These are phyloP conservation scores for Begonia peltatifolia DNA, from an alignment of 306 rosid genomes.

Conservation along the genomic window DNA sequence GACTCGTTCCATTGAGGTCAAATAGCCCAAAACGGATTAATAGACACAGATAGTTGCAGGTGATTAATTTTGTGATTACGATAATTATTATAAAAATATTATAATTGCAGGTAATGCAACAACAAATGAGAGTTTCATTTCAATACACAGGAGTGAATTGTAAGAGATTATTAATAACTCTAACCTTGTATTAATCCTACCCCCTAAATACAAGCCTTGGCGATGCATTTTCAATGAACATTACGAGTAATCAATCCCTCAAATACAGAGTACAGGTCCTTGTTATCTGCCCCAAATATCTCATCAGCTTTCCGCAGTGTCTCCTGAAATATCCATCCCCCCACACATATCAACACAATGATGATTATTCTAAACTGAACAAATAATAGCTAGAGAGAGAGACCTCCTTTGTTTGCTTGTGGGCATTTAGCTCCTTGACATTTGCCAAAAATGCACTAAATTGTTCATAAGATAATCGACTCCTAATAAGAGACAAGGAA, in stretches of 20 bases:
- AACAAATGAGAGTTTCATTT: no score
- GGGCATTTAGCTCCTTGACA: slow-evolving; percentile 89
- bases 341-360: not conserved
- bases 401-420: slow-evolving; percentile 86
- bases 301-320: slow-evolving; percentile 81
- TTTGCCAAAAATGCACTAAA: slow-evolving; percentile 87
- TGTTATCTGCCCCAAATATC: slow-evolving; percentile 83
- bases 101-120: no score
- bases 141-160: no score
- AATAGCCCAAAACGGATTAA: no score
- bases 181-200: no score
- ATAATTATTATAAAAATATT: no score
- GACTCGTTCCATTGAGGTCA: no score
- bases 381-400: not conserved
- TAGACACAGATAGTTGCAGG: no score
- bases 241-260: slow-evolving; percentile 83
- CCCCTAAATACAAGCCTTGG: not conserved
- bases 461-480: slow-evolving; percentile 87
- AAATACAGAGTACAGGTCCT: slow-evolving; percentile 65
- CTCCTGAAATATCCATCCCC: slow-evolving; percentile 38
- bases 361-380: not conserved
- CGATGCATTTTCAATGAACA: slow-evolving; percentile 26
- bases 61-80: no score
- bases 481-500: slow-evolving; percentile 29
- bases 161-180: no score